Evolutionary conservation across 2,329 filamentous ascomycete species (phyloP).

Genomic region (Pestalotiopsis sp.): DNA sequence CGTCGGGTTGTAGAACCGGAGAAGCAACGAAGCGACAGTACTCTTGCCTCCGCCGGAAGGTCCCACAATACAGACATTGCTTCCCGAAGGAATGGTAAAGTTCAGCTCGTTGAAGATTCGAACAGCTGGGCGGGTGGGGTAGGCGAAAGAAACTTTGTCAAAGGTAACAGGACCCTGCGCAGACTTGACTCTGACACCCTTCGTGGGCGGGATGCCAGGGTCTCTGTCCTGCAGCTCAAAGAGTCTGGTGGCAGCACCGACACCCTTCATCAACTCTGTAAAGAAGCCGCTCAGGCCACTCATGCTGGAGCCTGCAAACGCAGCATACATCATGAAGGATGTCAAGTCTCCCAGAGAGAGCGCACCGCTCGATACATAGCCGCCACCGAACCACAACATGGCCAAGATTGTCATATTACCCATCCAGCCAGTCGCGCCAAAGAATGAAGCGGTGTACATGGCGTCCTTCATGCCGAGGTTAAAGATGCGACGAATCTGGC

Average conservation of each 20-base stretch:
- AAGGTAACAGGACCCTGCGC: conserved; percentile 91
- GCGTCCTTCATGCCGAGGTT: conserved; percentile 85
- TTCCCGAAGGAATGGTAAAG: conserved; percentile 91
- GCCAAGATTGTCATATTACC: conserved; percentile 96
- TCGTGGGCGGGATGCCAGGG: conserved; percentile 84
- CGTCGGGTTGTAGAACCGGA: conserved; percentile 89
- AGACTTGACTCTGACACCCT: conserved; percentile 76
- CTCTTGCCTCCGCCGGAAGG: conserved; percentile 96
- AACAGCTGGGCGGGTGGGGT: conserved; percentile 91
- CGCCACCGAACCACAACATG: conserved; percentile 86
- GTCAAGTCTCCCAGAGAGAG: conserved; percentile 93
- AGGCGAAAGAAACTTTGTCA: conserved; percentile 82
- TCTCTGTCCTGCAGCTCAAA: conserved; percentile 94
- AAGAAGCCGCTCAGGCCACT: conserved; percentile 96
- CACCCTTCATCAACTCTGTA: conserved; percentile 98
- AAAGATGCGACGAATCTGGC: conserved; percentile 90
- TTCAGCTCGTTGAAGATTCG: conserved; percentile 85
- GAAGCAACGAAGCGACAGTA: conserved; percentile 86
- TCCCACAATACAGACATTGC: conserved; percentile 94
- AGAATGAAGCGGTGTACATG: conserved; percentile 88
- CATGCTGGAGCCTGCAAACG: conserved; percentile 81
- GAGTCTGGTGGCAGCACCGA: conserved; percentile 91
- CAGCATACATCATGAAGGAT: conserved; percentile 98
- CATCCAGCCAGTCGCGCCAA: conserved; percentile 82
- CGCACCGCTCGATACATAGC: conserved; percentile 82